Base-by-base conservation (phyloP, 208 protist genomes). In the Leptomonas seymouri region DNA sequence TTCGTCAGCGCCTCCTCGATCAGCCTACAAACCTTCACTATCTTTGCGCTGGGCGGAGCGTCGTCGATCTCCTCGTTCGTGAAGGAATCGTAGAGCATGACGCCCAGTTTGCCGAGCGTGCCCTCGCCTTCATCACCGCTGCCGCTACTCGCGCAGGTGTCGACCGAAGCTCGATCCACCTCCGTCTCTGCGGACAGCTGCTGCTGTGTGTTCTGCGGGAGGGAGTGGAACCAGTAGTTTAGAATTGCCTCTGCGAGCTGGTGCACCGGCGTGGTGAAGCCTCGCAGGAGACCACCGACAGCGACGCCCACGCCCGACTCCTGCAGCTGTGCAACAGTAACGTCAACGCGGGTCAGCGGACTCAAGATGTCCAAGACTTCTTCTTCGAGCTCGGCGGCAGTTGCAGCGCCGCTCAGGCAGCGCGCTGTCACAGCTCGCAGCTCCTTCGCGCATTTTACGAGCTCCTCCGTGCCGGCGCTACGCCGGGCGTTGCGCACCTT, bases 51-150 rank as follows among this genome's bases (percentile, higher is more conserved):
- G 2, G 67, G 16, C 53, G 79, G 78, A 9, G 81, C 76, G 30
- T 87, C 78, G 65, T 83, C 73, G 36, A 86, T 67, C 54, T 94
- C 85, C 50, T 89, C 84, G n/a, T 90, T 85, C 0, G 84, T 94
- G 74, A 94, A 91, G 58, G 57, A 80, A 18, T 71, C 75, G 56
- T 77, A 83, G 23, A 94, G 56, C 57, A 81, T 84, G 23, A 91
- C 69, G n/a, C 86, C 85, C 25, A 91, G 48, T n/a, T 71, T 56
- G 20, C 87, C 79, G 3, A 90, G 85, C 8, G 69, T 41, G 58
- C 65, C 41, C 28, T 67, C 67, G 27, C 42, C 69, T 39, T 81
- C 75, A 12, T 45, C 60, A 27, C 15, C 58, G 42, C 81, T 76
- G 18, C 34, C 53, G 36, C 84, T 84, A 15, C 58, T 64, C 16